Evolutionary conservation across 1,284 basidiomycete genomes (phyloP), one percentile per base, ranked within the genome.

Genomic region (Moesziomyces parantarcticus): DNA sequence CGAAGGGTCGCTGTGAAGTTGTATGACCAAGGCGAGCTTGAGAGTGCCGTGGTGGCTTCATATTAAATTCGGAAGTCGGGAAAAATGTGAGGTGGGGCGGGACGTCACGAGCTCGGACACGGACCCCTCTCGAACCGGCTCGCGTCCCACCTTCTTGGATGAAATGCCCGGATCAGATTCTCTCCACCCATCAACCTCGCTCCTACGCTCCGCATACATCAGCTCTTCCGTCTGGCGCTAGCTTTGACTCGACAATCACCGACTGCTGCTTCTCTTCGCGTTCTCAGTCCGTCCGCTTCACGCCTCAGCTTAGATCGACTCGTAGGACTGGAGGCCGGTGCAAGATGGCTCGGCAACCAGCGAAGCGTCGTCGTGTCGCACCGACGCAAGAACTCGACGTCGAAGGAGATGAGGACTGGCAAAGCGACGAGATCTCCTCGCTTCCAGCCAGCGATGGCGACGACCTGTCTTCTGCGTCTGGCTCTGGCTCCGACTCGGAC

Each of bases 321-420:
- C 29, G 5, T 45, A 16, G 2, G 25, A 3, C 3, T 2, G 21
- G 6, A n/a, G 23, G 14, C 13, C 11, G 1, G 5, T 10, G 6
- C 32, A 45, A 10, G n/a, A 68, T 68, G 65, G 55, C 65, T n/a
- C 50, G 59, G 1, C 62, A 58, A 43, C 55, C 68, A 29, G 43
- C 62, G 0, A 72, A 72, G 34, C 63, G 69, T n/a, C 69, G 63
- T n/a, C 58, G 43, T 25, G 40, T 64, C 5, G n/a, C 50, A 14
- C 36, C 52, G 0, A n/a, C 45, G 5, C 58, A 61, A 26, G 50
- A 59, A 1, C 54, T 72, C 16, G 69, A 72, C 18, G 69, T 60
- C 1, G 63, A 66, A 46, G 69, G 69, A 9, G 63, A 67, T 36
- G 53, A 72, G 14, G 69, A 72, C 42, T 72, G 69, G 69, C 68